A percentile compares a stretch with the other conserved stretches of the same genome.
Evolutionary conservation across 2,329 filamentous ascomycete genomes (phyloP).

Genomic region (Ophiostoma sp.): DNA sequence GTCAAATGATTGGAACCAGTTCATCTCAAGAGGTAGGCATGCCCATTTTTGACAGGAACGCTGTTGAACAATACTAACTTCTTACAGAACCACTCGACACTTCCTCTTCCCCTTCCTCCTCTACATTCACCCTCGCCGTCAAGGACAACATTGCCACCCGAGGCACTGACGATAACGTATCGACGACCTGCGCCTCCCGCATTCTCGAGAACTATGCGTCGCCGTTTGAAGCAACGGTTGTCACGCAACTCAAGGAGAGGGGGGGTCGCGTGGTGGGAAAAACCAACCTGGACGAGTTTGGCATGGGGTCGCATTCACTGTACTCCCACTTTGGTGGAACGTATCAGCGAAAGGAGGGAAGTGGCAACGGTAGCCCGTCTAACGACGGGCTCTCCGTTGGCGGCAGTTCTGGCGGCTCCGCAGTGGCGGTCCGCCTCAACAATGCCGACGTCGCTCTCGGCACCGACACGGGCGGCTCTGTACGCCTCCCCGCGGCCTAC

Average conservation of each 20-base stretch:
- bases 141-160: conserved; percentile 75
- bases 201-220: conserved; percentile 68
- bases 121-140: conserved; percentile 55
- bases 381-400: conserved; percentile 51
- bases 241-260: conserved; percentile 61
- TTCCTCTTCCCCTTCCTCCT: neutral
- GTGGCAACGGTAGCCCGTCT: conserved; percentile 20
- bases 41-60: no score
- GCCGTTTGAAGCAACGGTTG: conserved; percentile 79
- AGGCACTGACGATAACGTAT: conserved; percentile 42
- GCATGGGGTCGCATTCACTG: conserved; percentile 42
- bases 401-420: conserved; percentile 92
- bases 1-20: conserved; percentile 30
- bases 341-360: neutral
- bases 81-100: neutral
- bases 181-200: conserved; percentile 78
- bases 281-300: conserved; percentile 78
- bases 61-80: neutral
- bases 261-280: conserved; percentile 70
- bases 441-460: conserved; percentile 68
- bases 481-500: conserved; percentile 84
- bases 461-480: conserved; percentile 90
- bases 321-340: conserved; percentile 36
- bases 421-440: conserved; percentile 71
- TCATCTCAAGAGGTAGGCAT: conserved; percentile 23